Conservation (phyloP, 805 yeast genomes). For the Nakazawaea peltata region DNA sequence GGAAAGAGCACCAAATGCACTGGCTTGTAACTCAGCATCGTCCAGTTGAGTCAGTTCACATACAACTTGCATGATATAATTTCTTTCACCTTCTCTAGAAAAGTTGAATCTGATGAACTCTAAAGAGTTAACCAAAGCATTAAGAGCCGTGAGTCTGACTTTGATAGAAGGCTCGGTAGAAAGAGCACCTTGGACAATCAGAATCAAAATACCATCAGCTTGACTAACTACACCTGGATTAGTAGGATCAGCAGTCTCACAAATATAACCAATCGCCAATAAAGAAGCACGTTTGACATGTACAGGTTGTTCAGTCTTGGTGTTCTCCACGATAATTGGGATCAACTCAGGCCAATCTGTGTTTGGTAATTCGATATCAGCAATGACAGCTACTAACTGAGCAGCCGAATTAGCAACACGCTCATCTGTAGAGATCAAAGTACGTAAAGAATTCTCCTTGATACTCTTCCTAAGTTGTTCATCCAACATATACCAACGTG, state of each 20-base stretch:
- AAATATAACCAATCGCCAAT: constrained; percentile 88
- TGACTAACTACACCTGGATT: constrained; percentile 73
- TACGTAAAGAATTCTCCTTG: constrained; percentile 54
- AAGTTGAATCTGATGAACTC: constrained; percentile 86
- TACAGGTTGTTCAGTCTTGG: constrained; percentile 69
- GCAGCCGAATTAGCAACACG: constrained; percentile 86
- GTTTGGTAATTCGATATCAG: constrained; percentile 88
- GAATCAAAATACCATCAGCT: constrained; percentile 86
- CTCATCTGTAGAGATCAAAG: constrained; percentile 58
- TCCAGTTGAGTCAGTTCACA: constrained; percentile 97
- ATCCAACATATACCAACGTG: constrained; percentile 69
- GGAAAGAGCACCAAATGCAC: constrained; percentile 93
- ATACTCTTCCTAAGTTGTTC: constrained; percentile 48
- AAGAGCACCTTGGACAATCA: constrained; percentile 96
- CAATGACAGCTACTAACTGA: constrained; percentile 92
- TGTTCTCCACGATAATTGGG: constrained; percentile 76
- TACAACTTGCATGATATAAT: constrained; percentile 96
- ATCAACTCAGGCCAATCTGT: constrained; percentile 86
- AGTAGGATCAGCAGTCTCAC: constrained; percentile 86
- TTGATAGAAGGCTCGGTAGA: constrained; percentile 61
- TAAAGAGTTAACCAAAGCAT: constrained; percentile 85
- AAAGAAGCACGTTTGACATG: constrained; percentile 81
- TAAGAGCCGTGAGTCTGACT: constrained; percentile 85
- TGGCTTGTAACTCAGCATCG: constrained; percentile 76
- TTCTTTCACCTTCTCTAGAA: constrained; percentile 90